phyloP scores from a whole-genome alignment of 1,139 yeast genomes.

The Yamadazyma dushanensis region DNA sequence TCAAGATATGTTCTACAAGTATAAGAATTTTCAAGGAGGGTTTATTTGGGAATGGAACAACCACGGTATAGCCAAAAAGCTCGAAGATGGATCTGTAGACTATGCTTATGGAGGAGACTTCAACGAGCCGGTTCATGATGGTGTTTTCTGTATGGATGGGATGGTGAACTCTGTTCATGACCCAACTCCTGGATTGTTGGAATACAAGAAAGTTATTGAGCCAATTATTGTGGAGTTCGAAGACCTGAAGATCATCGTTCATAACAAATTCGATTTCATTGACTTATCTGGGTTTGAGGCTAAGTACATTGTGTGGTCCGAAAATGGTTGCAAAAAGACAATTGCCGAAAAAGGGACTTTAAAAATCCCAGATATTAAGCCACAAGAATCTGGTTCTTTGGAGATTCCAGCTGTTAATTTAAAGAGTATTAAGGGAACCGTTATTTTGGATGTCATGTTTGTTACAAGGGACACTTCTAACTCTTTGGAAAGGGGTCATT shows the following conservation, averaged over 20 bases:
- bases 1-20: slow-evolving; percentile 27
- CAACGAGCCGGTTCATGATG: slow-evolving; percentile 31
- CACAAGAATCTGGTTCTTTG: neutral
- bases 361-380: neutral
- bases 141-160: slow-evolving; percentile 37
- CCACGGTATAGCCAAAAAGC: slow-evolving; percentile 25
- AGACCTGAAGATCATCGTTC: slow-evolving; percentile 9
- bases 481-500: slow-evolving; percentile 18
- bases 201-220: slow-evolving; percentile 27
- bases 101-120: slow-evolving; percentile 38
- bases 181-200: slow-evolving; percentile 33
- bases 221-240: slow-evolving; percentile 21
- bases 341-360: neutral
- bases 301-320: slow-evolving; percentile 7
- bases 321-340: neutral
- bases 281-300: slow-evolving; percentile 10
- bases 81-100: slow-evolving; percentile 15
- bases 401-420: neutral
- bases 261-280: slow-evolving; percentile 16
- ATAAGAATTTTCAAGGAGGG: slow-evolving; percentile 31
- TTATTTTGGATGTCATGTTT: slow-evolving; percentile 11
- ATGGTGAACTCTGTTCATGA: slow-evolving; percentile 27
- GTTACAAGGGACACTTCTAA: slow-evolving; percentile 8
- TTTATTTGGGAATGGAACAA: slow-evolving; percentile 42
- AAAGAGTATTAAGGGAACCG: slow-evolving; percentile 3